Evolutionary conservation across 2,329 filamentous ascomycete genomes (phyloP).

Genomic region (Teratosphaeria epicoccoides): DNA sequence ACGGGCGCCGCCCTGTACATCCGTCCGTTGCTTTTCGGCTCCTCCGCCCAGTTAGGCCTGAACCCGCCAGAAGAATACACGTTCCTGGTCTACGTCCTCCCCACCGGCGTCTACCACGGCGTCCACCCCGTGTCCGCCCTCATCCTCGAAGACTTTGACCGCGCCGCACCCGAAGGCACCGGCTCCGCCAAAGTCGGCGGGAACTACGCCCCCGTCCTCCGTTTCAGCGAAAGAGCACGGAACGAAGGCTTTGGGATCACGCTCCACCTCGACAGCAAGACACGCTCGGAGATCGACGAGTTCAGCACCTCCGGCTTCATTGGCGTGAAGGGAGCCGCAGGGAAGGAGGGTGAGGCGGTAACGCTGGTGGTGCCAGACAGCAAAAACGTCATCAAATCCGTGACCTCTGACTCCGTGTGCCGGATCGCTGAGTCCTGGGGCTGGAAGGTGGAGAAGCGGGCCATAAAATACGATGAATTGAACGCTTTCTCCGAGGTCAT

Average conservation of each 20-base stretch:
- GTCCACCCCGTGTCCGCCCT: conserved; percentile 75
- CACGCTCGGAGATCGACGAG: conserved; percentile 79
- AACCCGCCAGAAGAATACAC: conserved; percentile 85
- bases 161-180: conserved; percentile 80
- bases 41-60: conserved; percentile 74
- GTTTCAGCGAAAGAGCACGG: conserved; percentile 74
- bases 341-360: conserved; percentile 38
- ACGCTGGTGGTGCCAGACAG: conserved; percentile 82
- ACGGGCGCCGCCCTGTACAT: conserved; percentile 90
- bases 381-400: conserved; percentile 74
- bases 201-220: conserved; percentile 87
- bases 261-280: conserved; percentile 79
- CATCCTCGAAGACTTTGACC: conserved; percentile 87
- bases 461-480: conserved; percentile 57
- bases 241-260: conserved; percentile 84
- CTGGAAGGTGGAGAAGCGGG: conserved; percentile 70
- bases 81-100: conserved; percentile 80
- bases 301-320: conserved; percentile 94
- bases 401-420: conserved; percentile 70
- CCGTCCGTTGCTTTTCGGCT: conserved; percentile 79
- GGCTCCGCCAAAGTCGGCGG: conserved; percentile 90
- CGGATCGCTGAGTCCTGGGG: conserved; percentile 67
- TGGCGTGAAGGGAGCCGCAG: conserved; percentile 51
- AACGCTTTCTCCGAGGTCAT: conserved; percentile 64
- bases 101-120: conserved; percentile 90